Evolutionary conservation across 768 basidiomycete species (phyloP).

Genomic region (Mycena filopes): DNA sequence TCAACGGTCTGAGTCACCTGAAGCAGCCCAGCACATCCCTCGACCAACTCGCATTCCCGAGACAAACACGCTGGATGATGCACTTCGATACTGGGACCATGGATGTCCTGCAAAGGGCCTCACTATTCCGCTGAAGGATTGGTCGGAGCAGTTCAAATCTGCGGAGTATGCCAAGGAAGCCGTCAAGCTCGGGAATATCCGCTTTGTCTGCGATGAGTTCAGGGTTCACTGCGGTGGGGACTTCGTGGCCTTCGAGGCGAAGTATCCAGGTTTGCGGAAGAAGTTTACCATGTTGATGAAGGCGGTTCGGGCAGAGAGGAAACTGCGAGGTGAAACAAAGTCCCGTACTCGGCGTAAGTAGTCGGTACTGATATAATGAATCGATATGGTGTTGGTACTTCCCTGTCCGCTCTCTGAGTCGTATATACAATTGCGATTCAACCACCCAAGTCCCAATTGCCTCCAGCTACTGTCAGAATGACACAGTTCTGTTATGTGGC

Average conservation of each 20-base stretch:
- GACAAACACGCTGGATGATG: constrained; percentile 32
- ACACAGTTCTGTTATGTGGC: constrained; percentile 7
- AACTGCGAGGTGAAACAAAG: constrained; percentile 20
- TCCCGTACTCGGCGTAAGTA: constrained; percentile 6
- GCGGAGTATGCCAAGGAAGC: constrained; percentile 12
- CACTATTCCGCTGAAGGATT: constrained; percentile 22
- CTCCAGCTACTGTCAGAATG: background rate
- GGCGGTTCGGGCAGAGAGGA: constrained; percentile 13
- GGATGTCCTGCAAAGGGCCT: constrained; percentile 30
- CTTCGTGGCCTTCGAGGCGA: background rate
- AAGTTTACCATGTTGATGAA: constrained; percentile 20
- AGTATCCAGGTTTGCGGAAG: constrained; percentile 13
- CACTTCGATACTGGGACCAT: constrained; percentile 31
- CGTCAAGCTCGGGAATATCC: constrained; percentile 16
- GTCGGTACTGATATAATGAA: no score
- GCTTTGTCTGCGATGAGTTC: constrained; percentile 18
- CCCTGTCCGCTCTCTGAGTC: background rate
- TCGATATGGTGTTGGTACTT: background rate
- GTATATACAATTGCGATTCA: background rate
- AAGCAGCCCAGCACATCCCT: no score
- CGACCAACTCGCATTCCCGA: constrained; percentile 27
- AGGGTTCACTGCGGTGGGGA: background rate
- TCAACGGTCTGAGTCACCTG: no score
- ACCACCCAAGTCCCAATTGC: no score
- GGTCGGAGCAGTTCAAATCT: constrained; percentile 22